Evolutionary conservation across 805 yeast species (phyloP).

Genomic region (Grigorovia yakushimaensis): DNA sequence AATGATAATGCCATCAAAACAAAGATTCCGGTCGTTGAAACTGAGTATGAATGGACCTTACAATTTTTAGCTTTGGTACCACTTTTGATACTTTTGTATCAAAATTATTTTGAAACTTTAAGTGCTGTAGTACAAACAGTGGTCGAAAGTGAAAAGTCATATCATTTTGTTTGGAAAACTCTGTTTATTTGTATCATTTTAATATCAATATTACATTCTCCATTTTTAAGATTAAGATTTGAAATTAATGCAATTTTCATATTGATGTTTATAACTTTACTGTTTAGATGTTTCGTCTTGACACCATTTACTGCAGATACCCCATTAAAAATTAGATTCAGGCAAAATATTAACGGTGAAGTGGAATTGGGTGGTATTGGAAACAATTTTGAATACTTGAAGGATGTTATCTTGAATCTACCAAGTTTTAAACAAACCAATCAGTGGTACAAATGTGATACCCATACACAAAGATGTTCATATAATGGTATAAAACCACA

Average conservation of each 20-base stretch:
- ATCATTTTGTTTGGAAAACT: conserved; percentile 29
- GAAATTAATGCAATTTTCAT: background rate
- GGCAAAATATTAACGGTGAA: conserved; percentile 44
- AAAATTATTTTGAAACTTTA: conserved; percentile 34
- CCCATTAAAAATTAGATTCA: conserved; percentile 66
- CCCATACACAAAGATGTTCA: conserved; percentile 40
- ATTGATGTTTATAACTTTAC: background rate
- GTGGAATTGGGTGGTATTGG: conserved; percentile 9
- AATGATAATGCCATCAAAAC: too few relatives aligned
- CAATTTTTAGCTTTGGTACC: conserved; percentile 69
- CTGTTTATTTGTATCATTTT: conserved; percentile 28
- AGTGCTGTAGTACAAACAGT: conserved; percentile 56
- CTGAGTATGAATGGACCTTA: conserved; percentile 68
- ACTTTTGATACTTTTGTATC: conserved; percentile 43
- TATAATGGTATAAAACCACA: conserved; percentile 44
- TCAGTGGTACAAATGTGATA: conserved; percentile 30
- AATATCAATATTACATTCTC: conserved; percentile 11
- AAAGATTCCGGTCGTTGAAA: background rate
- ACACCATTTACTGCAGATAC: conserved; percentile 46
- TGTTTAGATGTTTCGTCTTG: conserved; percentile 26
- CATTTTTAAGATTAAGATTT: conserved; percentile 2
- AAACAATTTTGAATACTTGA: conserved; percentile 17
- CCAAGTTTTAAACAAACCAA: conserved; percentile 47
- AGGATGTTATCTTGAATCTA: conserved; percentile 42
- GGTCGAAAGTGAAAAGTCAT: conserved; percentile 49